Conservation (phyloP, 202 grass and related monocot species). For the Carex sylvatica region DNA sequence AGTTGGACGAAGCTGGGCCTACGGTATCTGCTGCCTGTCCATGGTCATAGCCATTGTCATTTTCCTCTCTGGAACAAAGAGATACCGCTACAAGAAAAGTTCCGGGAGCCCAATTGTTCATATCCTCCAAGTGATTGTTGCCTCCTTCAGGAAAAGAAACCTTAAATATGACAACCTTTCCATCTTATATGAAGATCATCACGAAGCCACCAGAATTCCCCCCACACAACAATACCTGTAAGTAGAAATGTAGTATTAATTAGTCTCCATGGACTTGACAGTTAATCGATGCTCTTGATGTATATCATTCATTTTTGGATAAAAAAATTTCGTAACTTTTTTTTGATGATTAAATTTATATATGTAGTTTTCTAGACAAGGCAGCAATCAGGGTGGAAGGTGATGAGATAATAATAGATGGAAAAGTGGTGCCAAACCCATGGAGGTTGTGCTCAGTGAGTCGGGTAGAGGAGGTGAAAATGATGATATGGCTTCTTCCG, state of each 20-base stretch:
- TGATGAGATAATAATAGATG: conserved; percentile 33
- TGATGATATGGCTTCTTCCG: conserved; percentile 76
- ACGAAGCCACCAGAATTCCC: conserved; percentile 33
- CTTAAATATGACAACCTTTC: conserved; percentile 21
- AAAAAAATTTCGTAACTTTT: background rate
- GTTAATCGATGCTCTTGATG: background rate
- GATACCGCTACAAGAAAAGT: conserved; percentile 75
- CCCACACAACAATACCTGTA: conserved; percentile 65
- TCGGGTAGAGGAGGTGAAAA: conserved; percentile 89
- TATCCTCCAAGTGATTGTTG: conserved; percentile 76
- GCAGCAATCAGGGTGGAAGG: conserved; percentile 69
- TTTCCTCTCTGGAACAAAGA: conserved; percentile 61
- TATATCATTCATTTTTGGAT: background rate
- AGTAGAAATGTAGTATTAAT: background rate
- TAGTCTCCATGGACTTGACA: background rate
- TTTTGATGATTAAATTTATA: background rate
- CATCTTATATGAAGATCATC: conserved; percentile 54
- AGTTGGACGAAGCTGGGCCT: conserved; percentile 82
- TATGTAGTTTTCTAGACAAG: conserved; percentile 47
- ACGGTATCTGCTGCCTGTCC: conserved; percentile 61
- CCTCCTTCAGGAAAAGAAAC: conserved; percentile 46
- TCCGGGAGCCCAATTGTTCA: conserved; percentile 69
- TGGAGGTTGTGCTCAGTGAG: conserved; percentile 82
- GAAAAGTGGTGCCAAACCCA: conserved; percentile 42
- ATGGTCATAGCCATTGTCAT: conserved; percentile 53